Conservation (phyloP, 1,139 yeast genomes). For the Dujonia santamariae region DNA sequence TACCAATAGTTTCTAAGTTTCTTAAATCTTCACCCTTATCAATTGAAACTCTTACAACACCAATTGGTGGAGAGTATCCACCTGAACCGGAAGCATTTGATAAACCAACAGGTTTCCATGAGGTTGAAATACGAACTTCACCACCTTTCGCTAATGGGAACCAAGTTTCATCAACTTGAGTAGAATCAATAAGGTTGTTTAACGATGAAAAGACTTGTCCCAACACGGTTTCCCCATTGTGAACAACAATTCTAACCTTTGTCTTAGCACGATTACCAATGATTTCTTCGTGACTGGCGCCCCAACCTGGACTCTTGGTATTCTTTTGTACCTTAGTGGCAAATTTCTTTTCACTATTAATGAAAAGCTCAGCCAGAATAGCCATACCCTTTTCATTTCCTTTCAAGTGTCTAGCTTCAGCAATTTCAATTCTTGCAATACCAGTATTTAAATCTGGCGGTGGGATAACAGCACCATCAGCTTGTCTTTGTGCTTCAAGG, state of each 20-base stretch:
- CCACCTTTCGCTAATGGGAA: constrained; percentile 71
- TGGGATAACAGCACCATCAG: constrained; percentile 82
- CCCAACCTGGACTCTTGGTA: constrained; percentile 68
- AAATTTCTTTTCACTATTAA: constrained; percentile 57
- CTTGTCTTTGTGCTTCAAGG: constrained; percentile 67
- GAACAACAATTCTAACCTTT: constrained; percentile 62
- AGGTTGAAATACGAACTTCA: constrained; percentile 62
- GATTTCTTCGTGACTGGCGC: constrained; percentile 63
- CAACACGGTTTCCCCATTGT: constrained; percentile 53
- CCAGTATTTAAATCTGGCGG: constrained; percentile 95
- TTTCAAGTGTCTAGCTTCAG: constrained; percentile 51
- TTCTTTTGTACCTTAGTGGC: constrained; percentile 60
- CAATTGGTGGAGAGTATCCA: constrained; percentile 90
- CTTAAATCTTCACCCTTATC: constrained; percentile 70
- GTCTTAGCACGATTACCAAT: constrained; percentile 71
- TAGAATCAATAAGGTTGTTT: constrained; percentile 70
- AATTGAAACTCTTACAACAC: constrained; percentile 76
- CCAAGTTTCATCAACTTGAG: constrained; percentile 76
- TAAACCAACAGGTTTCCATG: constrained; percentile 86
- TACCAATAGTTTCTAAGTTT: constrained; percentile 85
- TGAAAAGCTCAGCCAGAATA: constrained; percentile 67
- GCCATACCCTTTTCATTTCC: constrained; percentile 47
- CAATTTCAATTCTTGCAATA: constrained; percentile 59
- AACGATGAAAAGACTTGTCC: constrained; percentile 65
- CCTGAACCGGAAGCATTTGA: constrained; percentile 64